phyloP scores from a whole-genome alignment of 2,329 filamentous ascomycete species.

The Colletotrichum liaoningense region DNA sequence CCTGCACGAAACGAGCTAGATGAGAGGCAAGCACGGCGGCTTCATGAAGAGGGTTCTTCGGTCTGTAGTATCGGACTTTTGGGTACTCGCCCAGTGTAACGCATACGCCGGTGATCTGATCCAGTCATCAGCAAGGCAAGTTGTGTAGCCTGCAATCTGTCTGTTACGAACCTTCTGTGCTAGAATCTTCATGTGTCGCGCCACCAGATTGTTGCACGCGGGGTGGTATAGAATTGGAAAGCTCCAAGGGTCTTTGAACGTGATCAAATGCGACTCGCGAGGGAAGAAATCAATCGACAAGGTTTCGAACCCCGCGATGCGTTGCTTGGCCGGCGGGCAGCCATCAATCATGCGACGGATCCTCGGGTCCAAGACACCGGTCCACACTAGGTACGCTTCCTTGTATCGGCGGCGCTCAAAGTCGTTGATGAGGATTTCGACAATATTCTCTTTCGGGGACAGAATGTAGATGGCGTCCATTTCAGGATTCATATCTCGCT shows the following conservation, averaged over 20 bases:
- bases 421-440: conserved; percentile 94
- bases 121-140: conserved; percentile 34
- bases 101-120: conserved; percentile 85
- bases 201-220: conserved; percentile 85
- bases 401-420: conserved; percentile 87
- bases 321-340: conserved; percentile 74
- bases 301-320: conserved; percentile 84
- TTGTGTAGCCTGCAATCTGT: neutral
- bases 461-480: conserved; percentile 97
- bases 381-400: conserved; percentile 87
- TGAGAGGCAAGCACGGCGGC: conserved; percentile 89
- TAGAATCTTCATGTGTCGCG: conserved; percentile 83
- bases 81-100: conserved; percentile 95
- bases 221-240: conserved; percentile 95
- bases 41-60: conserved; percentile 81
- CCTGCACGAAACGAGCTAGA: conserved; percentile 89
- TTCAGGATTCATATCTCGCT: conserved; percentile 82
- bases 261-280: conserved; percentile 89
- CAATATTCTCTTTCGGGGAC: conserved; percentile 85
- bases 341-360: conserved; percentile 81
- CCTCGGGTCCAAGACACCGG: conserved; percentile 75
- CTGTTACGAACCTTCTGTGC: conserved; percentile 81
- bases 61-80: conserved; percentile 90
- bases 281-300: conserved; percentile 91
- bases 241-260: conserved; percentile 94